Base-by-base conservation (phyloP, 371 early-diverging fungal species). In the Apophysomyces variabilis region DNA sequence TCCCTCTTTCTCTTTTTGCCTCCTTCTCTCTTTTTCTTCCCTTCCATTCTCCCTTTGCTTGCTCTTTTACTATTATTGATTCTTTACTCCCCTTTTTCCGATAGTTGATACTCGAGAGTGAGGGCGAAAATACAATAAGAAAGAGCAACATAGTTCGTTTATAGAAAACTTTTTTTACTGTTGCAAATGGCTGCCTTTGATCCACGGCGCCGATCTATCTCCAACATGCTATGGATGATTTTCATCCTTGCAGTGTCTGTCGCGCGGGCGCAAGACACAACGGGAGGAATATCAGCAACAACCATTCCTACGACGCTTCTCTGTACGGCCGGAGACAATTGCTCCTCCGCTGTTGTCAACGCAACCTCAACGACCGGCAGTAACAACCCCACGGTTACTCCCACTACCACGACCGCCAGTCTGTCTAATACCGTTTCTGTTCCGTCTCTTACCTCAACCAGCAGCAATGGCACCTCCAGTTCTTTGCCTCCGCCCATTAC, bases 251-350 rank as follows among this genome's bases (percentile, higher is more conserved):
- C 21, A 50, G 21, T 50, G 21, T 50, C 54, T 50, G 9, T 50
- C 54, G 54, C 54, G 54, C 54, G 54, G 54, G 54, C 54, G 54
- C 54, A 50, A 50, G 54, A 50, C 21, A 50, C 54, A 11, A 4
- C 54, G 32, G 5, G 9, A 21, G 9, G 9, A 21, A 18, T 26
- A 50, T n/a, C 54, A 50, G 21, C 54, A 16, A 7, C 54, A 50
- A 21, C 54, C 21, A 5, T 21, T 21, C 9, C 54, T 5, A 5
- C 54, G 21, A 32, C 21, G 16, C 1, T 21, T 5, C 11, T 35
- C 21, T 50, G 54, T 50, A 6, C 54, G 0, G 21, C 9, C 21
- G 54, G 21, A 6, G 54, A 3, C 54, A 50, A 50, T 50, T 50
- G 54, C 21, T 21, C 54, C 54, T 50, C 54, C 5, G 54, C 21